A percentile compares a stretch with the other conserved stretches of the same genome.
Conservation (phyloP, 139 green algal genomes). For the Chlorella sp. region DNA sequence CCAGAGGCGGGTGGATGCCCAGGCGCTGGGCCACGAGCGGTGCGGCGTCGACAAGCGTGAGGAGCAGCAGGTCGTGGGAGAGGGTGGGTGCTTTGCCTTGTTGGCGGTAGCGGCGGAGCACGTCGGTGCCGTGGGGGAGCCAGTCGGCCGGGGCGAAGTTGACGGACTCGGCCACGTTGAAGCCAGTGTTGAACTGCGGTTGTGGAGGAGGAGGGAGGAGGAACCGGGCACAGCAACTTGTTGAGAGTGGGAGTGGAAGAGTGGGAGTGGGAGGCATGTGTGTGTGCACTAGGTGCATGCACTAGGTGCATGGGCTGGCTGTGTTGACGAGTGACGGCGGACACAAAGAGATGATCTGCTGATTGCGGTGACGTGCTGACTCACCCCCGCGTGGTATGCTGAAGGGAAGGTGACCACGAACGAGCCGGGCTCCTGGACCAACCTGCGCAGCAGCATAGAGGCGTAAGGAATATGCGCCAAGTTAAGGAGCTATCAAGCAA, state of each 20-base stretch:
- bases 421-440: slow-evolving; percentile 69
- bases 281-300: too few species aligned
- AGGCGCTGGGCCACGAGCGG: neutral
- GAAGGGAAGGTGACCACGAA: slow-evolving; percentile 91
- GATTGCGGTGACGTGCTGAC: too few species aligned
- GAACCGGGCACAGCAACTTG: too few species aligned
- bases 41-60: slow-evolving; percentile 43
- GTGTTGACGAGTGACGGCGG: too few species aligned
- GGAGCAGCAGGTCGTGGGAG: slow-evolving; percentile 62
- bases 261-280: too few species aligned
- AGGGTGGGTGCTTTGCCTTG: slow-evolving; percentile 20
- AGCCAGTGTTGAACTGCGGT: slow-evolving; percentile 87
- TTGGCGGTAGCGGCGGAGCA: slow-evolving; percentile 52
- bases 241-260: too few species aligned
- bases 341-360: too few species aligned
- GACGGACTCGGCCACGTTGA: slow-evolving; percentile 82
- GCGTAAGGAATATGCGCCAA: too few species aligned
- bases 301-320: too few species aligned
- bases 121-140: slow-evolving; percentile 67
- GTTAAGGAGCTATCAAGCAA: too few species aligned
- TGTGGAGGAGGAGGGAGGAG: too few species aligned
- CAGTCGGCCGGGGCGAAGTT: slow-evolving; percentile 90
- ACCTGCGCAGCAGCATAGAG: slow-evolving; percentile 21
- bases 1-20: neutral
- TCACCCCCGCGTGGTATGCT: slow-evolving; percentile 77